phyloP scores from a whole-genome alignment of 331 rosid genomes.

The Quercus phellos region DNA sequence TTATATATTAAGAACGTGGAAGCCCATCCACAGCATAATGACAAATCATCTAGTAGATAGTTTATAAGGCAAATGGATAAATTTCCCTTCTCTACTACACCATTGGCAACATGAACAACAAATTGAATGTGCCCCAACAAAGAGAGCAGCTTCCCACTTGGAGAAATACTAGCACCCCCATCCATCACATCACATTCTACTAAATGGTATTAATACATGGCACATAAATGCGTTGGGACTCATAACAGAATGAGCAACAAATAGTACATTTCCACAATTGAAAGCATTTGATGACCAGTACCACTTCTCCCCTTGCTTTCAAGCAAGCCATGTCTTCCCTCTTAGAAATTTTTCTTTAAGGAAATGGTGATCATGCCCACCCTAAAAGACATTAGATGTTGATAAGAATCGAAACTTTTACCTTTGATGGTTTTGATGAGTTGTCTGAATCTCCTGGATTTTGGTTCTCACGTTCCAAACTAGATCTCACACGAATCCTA shows the following conservation, averaged over 20 bases:
- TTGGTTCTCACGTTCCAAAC: slow-evolving; percentile 30
- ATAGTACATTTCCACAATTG: neutral
- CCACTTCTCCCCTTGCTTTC: neutral
- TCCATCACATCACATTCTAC: neutral
- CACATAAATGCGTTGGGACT: neutral
- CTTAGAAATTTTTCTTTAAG: neutral
- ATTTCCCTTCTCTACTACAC: neutral
- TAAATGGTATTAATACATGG: neutral
- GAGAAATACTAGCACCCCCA: neutral
- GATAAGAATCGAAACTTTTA: neutral
- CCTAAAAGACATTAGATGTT: neutral
- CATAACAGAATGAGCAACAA: neutral
- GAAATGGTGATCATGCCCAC: neutral
- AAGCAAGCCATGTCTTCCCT: neutral
- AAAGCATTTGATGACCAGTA: neutral
- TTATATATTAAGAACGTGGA: neutral
- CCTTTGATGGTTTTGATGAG: slow-evolving; percentile 34
- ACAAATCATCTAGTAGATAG: neutral
- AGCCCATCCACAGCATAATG: neutral
- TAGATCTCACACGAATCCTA: slow-evolving; percentile 28
- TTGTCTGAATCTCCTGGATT: slow-evolving; percentile 21
- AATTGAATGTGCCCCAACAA: neutral
- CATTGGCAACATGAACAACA: neutral
- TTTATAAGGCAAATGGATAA: neutral
- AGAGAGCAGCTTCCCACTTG: neutral